Evolutionary conservation across 306 rosid genomes (phyloP).

Genomic region (Trifolium subterraneum): DNA sequence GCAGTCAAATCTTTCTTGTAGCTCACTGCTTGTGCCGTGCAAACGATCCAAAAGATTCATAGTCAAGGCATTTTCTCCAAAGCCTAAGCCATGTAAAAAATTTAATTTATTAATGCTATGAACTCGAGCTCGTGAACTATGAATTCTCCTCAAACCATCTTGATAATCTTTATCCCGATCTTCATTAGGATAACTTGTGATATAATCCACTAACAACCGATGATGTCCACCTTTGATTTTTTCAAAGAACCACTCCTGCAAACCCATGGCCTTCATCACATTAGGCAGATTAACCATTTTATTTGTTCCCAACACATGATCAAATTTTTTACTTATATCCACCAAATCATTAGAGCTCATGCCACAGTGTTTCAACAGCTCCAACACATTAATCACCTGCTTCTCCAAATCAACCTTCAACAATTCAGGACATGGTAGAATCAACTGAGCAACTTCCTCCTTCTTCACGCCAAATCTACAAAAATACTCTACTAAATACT

Average conservation of each 20-base stretch:
- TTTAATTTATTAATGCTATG: slow-evolving; percentile 59
- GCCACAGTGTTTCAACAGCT: slow-evolving; percentile 63
- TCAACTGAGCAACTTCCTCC: slow-evolving; percentile 54
- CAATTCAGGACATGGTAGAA: slow-evolving; percentile 55
- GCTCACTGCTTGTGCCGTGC: slow-evolving; percentile 57
- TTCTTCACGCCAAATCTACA: slow-evolving; percentile 56
- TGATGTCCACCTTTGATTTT: slow-evolving; percentile 47
- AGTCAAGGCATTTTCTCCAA: slow-evolving; percentile 72
- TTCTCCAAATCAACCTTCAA: slow-evolving; percentile 59
- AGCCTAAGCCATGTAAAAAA: slow-evolving; percentile 65
- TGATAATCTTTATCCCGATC: slow-evolving; percentile 45
- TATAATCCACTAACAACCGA: slow-evolving; percentile 48
- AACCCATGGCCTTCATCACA: slow-evolving; percentile 63
- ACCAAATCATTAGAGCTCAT: slow-evolving; percentile 38
- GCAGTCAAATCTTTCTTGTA: slow-evolving; percentile 62
- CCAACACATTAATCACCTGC: slow-evolving; percentile 52
- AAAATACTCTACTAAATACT: slow-evolving; percentile 57
- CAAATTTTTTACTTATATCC: slow-evolving; percentile 42
- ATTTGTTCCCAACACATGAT: slow-evolving; percentile 67
- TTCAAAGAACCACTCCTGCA: slow-evolving; percentile 65
- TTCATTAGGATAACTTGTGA: slow-evolving; percentile 50
- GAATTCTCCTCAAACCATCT: slow-evolving; percentile 50
- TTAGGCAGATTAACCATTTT: slow-evolving; percentile 69
- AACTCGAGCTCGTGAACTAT: slow-evolving; percentile 35
- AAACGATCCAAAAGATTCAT: slow-evolving; percentile 46